Percentiles rank a stretch among this genome's conserved stretches.
phyloP scores from a whole-genome alignment of 345 rosid species.

The Salix suchowensis region DNA sequence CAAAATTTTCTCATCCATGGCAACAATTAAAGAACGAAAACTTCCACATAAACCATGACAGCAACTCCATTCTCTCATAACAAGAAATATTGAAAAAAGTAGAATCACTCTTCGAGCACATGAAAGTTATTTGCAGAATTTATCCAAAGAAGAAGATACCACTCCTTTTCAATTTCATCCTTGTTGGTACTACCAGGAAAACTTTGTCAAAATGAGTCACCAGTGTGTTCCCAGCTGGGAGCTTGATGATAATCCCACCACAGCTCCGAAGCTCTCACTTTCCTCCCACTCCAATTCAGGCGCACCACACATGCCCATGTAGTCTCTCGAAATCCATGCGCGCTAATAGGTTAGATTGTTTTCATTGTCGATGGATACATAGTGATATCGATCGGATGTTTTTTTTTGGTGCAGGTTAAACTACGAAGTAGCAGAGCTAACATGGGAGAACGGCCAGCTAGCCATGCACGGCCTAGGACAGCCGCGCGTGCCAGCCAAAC shows the following conservation, averaged over 20 bases:
- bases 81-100: neutral
- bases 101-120: neutral
- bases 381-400: neutral
- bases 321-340: neutral
- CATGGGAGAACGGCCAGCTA: slow-evolving; percentile 92
- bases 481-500: slow-evolving; percentile 40
- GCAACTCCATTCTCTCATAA: neutral
- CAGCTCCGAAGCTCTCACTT: slow-evolving; percentile 20
- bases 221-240: slow-evolving; percentile 89
- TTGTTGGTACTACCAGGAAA: neutral
- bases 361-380: neutral
- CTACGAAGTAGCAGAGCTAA: slow-evolving; percentile 85
- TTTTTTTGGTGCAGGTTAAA: slow-evolving; percentile 40
- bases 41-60: neutral
- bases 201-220: slow-evolving; percentile 39
- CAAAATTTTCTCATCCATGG: neutral
- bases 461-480: slow-evolving; percentile 72
- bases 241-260: slow-evolving; percentile 38
- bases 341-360: neutral
- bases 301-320: slow-evolving; percentile 51
- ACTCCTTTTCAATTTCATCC: neutral
- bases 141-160: neutral
- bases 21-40: neutral
- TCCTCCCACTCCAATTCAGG: slow-evolving; percentile 39
- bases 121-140: neutral